These are phyloP conservation scores for Kandelia obovata DNA, from an alignment of 345 rosid genomes.

Conservation along the genomic window DNA sequence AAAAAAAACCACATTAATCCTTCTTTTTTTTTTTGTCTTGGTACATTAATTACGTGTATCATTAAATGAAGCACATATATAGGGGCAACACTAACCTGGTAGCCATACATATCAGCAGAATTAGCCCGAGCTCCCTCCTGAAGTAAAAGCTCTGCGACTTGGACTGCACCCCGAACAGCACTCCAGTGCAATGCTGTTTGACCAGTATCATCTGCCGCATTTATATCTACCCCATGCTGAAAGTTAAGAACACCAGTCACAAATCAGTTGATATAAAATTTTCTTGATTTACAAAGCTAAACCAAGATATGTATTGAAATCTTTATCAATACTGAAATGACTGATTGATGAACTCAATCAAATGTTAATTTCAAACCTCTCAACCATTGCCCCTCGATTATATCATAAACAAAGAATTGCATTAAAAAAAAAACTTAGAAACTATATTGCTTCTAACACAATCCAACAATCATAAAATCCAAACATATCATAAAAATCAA, in stretches of 20 bases:
- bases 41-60: too few species aligned
- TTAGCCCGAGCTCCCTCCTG: conserved; percentile 79
- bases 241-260: conserved; percentile 10
- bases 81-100: conserved; percentile 61
- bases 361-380: background rate
- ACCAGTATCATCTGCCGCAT: conserved; percentile 80
- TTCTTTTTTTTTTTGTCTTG: too few species aligned
- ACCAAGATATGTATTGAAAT: background rate
- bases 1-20: too few species aligned
- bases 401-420: background rate
- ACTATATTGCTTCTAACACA: background rate
- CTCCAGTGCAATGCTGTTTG: conserved; percentile 99
- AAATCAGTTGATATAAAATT: background rate
- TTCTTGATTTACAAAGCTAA: background rate
- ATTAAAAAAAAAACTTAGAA: background rate
- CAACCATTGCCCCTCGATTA: background rate
- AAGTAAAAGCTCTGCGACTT: conserved; percentile 80
- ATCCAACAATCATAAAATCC: background rate
- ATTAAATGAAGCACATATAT: too few species aligned
- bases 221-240: conserved; percentile 91
- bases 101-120: conserved; percentile 78
- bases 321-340: background rate
- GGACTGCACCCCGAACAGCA: conserved; percentile 92
- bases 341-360: background rate
- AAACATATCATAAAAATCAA: background rate